Evolutionary conservation across 257 asterid species (phyloP), one percentile per base, ranked within the genome.

Genomic region (Prunella vulgaris): DNA sequence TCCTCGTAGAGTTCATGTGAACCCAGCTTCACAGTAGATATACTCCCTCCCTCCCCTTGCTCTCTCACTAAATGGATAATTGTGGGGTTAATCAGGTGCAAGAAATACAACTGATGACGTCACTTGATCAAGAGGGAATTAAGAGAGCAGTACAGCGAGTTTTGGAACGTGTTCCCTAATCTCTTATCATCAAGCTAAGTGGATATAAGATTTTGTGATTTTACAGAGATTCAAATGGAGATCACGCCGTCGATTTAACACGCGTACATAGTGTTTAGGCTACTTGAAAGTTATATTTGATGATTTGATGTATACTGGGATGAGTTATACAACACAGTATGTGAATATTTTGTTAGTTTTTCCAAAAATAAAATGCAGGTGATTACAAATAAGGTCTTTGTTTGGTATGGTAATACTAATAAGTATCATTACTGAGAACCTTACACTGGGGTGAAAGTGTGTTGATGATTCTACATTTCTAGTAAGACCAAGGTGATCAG

Each of bases 101-200:
- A 82, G 99, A 93, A 81, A 88, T 93, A 76, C 96, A 84, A 73
- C 81, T 93, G 42, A 82, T 80, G n/a, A 93, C 96, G 1, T 86
- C 96, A 3, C 99, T 93, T n/a, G 84, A 83, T 81, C 99, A 90
- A 84, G 95, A 84, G 17, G 99, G 96, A 66, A 90, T 93, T 49
- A 93, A 93, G 67, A 62, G 60, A 78, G 96, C 96, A 25, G 20
- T 93, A 73, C 97, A 88, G 82, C 89, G 81, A 7, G 97, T 88
- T 35, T 71, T 93, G 33, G 97, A 93, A 70, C 95, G 96, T 9
- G 92, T 93, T 24, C 97, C 96, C 5, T 93, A 82, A 80, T 69
- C 32, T 24, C 18, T 13, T 14, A 12, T 53, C 13, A 10, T 46
- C 37, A n/a, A n/a, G n/a, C n/a, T n/a, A n/a, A n/a, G n/a, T 20